Evolutionary conservation across 176 grass and related monocot genomes (phyloP).

Genomic region (Dactylis glomerata): DNA sequence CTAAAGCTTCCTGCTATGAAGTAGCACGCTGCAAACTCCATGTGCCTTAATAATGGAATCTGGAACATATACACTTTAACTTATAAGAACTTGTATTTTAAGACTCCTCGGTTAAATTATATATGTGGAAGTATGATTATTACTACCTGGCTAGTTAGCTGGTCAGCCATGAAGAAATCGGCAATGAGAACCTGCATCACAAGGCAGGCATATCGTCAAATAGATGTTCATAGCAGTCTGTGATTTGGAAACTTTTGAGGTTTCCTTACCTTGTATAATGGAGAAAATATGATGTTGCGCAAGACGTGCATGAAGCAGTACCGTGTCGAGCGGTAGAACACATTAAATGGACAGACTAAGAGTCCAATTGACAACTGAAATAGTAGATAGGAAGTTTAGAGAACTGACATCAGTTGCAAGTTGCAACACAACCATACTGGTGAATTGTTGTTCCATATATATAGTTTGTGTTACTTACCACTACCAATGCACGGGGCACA

Average conservation of each 20-base stretch:
- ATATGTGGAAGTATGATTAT: not conserved
- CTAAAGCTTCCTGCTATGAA: slow-evolving; percentile 77
- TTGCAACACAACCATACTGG: not conserved
- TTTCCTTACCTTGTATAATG: slow-evolving; percentile 69
- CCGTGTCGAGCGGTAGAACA: slow-evolving; percentile 79
- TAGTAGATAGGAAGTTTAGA: not conserved
- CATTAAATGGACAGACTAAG: slow-evolving; percentile 71
- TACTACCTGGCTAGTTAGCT: slow-evolving; percentile 98
- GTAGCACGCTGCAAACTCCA: slow-evolving; percentile 84
- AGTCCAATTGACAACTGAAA: slow-evolving; percentile 55
- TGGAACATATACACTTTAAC: not conserved
- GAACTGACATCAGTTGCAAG: not conserved
- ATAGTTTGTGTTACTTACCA: slow-evolving; percentile 51
- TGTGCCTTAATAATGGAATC: slow-evolving; percentile 80
- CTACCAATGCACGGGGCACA: slow-evolving; percentile 61
- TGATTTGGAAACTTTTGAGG: not conserved
- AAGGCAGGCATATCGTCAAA: not conserved
- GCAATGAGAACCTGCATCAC: slow-evolving; percentile 73
- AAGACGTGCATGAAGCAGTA: slow-evolving; percentile 80
- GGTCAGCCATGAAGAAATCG: slow-evolving; percentile 99
- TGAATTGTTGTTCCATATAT: not conserved
- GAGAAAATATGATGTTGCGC: slow-evolving; percentile 79
- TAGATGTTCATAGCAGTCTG: not conserved
- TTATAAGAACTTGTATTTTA: not conserved
- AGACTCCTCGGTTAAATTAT: not conserved